phyloP scores from a whole-genome alignment of 2,329 filamentous ascomycete genomes.

The Colletotrichum lentis region DNA sequence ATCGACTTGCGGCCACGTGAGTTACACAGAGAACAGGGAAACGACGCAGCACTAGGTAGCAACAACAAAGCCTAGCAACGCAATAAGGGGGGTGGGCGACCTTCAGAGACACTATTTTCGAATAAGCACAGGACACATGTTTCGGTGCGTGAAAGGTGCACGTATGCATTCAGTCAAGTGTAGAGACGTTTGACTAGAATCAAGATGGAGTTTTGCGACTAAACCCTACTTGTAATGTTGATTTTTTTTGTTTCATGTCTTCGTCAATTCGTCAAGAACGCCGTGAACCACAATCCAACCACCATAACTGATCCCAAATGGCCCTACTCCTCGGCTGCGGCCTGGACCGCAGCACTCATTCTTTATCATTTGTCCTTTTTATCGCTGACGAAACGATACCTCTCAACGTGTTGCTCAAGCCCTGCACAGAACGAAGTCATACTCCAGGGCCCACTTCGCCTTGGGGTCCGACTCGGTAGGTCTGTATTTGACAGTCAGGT shows the following conservation, averaged over 20 bases:
- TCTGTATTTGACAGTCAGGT: slow-evolving; percentile 44
- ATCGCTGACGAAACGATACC: no score
- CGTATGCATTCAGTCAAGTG: not conserved
- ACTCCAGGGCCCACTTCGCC: slow-evolving; percentile 42
- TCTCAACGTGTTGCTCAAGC: slow-evolving; percentile 7
- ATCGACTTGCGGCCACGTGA: not conserved
- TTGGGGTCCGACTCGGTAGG: slow-evolving; percentile 39
- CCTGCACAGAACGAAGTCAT: slow-evolving; percentile 40
- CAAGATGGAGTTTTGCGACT: not conserved
- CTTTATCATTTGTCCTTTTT: not conserved
- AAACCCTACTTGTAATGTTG: not conserved
- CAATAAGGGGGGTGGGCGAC: no score
- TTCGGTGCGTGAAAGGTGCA: not conserved
- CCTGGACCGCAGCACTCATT: not conserved
- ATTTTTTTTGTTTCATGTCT: not conserved
- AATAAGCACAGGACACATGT: not conserved
- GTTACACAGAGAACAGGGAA: not conserved
- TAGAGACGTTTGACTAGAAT: no score
- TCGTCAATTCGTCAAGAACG: not conserved
- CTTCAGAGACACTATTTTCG: no score
- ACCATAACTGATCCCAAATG: no score
- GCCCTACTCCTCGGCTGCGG: not conserved
- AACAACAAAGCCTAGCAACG: not conserved
- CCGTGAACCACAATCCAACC: not conserved
- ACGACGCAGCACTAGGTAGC: not conserved